Percentiles rank a stretch among this genome's conserved stretches.
phyloP scores from a whole-genome alignment of 306 rosid species.

The Cercis canadensis region DNA sequence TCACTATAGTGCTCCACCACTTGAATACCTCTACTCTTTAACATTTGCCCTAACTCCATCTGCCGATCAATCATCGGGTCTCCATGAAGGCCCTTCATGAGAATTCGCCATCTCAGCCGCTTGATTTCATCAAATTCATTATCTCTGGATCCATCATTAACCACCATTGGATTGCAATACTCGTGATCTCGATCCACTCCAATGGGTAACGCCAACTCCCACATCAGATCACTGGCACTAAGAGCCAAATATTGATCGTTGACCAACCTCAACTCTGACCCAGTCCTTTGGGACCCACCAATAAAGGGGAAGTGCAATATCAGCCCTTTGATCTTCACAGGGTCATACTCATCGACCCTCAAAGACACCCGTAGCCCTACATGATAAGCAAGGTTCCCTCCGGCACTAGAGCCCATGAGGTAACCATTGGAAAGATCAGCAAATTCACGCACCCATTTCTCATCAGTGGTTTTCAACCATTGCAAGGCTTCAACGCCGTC shows the following conservation, averaged over 20 bases:
- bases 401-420: constrained; percentile 52
- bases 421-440: constrained; percentile 39
- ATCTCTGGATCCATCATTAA: not conserved
- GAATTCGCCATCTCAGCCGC: constrained; percentile 35
- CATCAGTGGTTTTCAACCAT: constrained; percentile 34
- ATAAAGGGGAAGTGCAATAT: constrained; percentile 56
- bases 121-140: constrained; percentile 21
- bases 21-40: constrained; percentile 33
- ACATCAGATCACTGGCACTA: constrained; percentile 34
- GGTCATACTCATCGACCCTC: constrained; percentile 8
- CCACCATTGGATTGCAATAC: constrained; percentile 46
- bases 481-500: constrained; percentile 51
- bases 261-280: constrained; percentile 39
- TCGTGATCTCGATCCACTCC: constrained; percentile 52
- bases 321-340: constrained; percentile 47
- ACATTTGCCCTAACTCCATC: constrained; percentile 31
- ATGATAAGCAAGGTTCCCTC: constrained; percentile 49
- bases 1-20: constrained; percentile 22
- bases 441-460: constrained; percentile 39
- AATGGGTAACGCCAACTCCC: constrained; percentile 49
- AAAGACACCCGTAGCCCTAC: constrained; percentile 31
- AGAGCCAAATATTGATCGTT: constrained; percentile 35
- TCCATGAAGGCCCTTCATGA: constrained; percentile 37
- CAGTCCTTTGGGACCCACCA: constrained; percentile 52
- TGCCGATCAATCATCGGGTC: constrained; percentile 52